phyloP scores from a whole-genome alignment of 768 basidiomycete genomes.

The Mycena leptocephala region DNA sequence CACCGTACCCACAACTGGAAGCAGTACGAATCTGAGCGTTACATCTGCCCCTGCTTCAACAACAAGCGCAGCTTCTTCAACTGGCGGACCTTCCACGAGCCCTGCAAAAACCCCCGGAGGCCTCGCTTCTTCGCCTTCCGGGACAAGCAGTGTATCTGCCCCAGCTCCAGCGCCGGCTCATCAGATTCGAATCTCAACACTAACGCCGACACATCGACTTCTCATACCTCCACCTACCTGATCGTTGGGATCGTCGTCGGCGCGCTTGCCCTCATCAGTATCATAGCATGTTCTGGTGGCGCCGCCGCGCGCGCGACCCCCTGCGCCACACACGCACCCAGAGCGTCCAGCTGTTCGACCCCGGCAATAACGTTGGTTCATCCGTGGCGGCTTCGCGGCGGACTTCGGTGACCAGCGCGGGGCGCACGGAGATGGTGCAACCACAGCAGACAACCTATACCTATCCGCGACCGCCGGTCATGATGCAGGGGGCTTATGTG shows the following conservation, averaged over 20 bases:
- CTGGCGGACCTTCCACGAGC: background rate
- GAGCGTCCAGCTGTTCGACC: background rate
- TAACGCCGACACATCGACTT: background rate
- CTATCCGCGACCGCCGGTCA: background rate
- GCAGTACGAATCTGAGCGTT: background rate
- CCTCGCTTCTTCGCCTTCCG: background rate
- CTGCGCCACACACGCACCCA: background rate
- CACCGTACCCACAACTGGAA: background rate
- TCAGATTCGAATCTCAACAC: background rate
- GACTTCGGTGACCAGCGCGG: background rate
- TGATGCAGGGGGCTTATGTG: background rate
- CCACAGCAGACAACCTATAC: background rate
- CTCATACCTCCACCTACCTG: background rate
- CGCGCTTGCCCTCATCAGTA: background rate
- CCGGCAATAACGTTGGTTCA: background rate
- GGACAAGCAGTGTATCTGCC: background rate
- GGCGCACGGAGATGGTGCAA: constrained; percentile 7
- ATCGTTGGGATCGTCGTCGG: background rate
- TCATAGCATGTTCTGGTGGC: constrained; percentile 6
- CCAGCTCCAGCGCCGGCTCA: background rate
- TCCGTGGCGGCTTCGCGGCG: background rate
- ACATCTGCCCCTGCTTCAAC: background rate
- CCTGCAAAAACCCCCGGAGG: background rate
- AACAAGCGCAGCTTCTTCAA: background rate
- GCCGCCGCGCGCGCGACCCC: background rate